Evolutionary conservation across 2,329 filamentous ascomycete species (phyloP), one percentile per base, ranked within the genome.

Genomic region (Seiridium cupressi): DNA sequence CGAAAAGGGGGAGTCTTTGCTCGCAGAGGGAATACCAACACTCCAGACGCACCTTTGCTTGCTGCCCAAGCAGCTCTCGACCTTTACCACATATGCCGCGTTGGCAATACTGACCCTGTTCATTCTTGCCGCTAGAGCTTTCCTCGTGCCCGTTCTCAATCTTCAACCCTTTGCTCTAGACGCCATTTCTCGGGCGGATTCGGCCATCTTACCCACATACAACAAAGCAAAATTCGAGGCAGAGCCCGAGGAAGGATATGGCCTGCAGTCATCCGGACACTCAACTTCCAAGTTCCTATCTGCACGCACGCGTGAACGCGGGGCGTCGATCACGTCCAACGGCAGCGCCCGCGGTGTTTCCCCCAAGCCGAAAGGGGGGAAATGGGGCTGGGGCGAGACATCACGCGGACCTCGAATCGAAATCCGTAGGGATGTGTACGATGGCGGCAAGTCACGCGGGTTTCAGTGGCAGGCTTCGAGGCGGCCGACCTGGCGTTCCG

Each of bases 31-130:
- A 1, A 71, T 75, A 59, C 72, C 74, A 3, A 97, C 94, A 0
- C 76, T 97, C 3, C 92, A 98, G 75, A 95, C 91, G 1, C 91
- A 96, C 64, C 84, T 98, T 2, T 99, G 95, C 71, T 84, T 99
- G 2, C 81, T 98, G 7, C 95, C 95, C 0, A 92, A 94, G 73
- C 93, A 97, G 73, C 80, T 97, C 9, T 84, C 84, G 55, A 93
- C 93, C 5, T 96, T 94, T 74, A 86, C 95, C 62, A 84, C 85
- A 60, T 99, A 99, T 71, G 85, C 81, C 40, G 77, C 83, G 35
- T 79, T 95, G 13, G 78, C 89, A 1, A 80, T 81, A 26, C 65
- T 86, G 4, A 81, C 78, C 31, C 49, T 87, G 10, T 69, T 82
- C 11, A 62, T 83, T 4, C 77, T 89, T 5, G 72, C 77, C 49